Base-by-base conservation (phyloP, 73 alveolate species). In the Stentor roeselii region DNA sequence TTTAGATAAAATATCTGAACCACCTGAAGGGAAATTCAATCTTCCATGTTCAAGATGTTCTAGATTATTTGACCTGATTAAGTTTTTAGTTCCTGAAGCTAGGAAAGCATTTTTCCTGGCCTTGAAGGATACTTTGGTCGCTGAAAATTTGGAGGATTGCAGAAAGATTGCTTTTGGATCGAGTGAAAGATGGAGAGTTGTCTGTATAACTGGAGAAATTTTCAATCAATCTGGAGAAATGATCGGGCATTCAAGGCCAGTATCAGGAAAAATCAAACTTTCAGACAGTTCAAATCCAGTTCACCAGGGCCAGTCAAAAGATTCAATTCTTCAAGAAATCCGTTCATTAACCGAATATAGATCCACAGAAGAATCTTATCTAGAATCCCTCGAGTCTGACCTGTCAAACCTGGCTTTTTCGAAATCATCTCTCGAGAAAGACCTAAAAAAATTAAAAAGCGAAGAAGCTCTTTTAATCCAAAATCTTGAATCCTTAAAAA, bases 141-240 rank as follows among this genome's bases (percentile, higher is more conserved):
- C 94, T 59, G 88, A 83, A 6, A 83, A 40, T 67, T 82, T 95
- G 38, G 93, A 91, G 37, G 60, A 59, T 3, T 97, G 96, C 32
- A 88, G 92, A 3, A 86, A 84, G 83, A 90, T 95, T 3, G 95
- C 96, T 4, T 95, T 87, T 84, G 94, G 96, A 0, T 76, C 77
- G 59, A 40, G 50, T 0, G 30, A 39, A 27, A 86, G 85, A 76
- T 84, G 93, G 30, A 86, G 97, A 82, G 97, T 93, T 1, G 99
- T 95, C 3, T 92, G 97, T 30, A 84, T 88, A 34, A 88, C 90
- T 77, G 99, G 99, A 1, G 96, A 90, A 60, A 60, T 95, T 36
- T 88, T 95, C 41, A 96, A 95, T 82, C 85, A 82, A 2, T 85
- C 97, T 2, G 99, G 99, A 3, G 88, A 95, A 11, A 90, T 95